phyloP scores from a whole-genome alignment of 768 basidiomycete species.

The Termitomyces sp. region DNA sequence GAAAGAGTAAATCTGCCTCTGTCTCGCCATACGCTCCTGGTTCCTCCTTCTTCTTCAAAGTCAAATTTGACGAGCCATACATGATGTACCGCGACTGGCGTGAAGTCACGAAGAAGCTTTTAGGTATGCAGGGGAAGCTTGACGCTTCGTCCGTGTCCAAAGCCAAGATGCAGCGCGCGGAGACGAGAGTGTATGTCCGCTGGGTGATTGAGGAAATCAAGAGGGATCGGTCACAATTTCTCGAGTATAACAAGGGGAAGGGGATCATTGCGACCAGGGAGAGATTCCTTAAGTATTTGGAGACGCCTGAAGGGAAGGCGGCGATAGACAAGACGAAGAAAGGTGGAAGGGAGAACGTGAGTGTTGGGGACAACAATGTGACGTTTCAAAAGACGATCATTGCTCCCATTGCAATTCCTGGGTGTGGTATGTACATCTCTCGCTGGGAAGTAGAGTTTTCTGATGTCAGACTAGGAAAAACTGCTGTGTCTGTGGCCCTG shows the following conservation, averaged over 20 bases:
- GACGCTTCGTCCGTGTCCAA: slow-evolving; percentile 45
- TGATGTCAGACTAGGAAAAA: slow-evolving; percentile 66
- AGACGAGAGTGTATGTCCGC: slow-evolving; percentile 74
- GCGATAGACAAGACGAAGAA: slow-evolving; percentile 28
- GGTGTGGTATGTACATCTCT: slow-evolving; percentile 68
- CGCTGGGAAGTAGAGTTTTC: slow-evolving; percentile 14
- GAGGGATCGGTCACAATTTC: slow-evolving; percentile 56
- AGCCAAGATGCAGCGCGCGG: slow-evolving; percentile 67
- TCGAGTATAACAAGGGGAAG: slow-evolving; percentile 60
- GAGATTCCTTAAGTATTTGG: slow-evolving; percentile 69
- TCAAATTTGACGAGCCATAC: slow-evolving; percentile 99
- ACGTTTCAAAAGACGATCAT: slow-evolving; percentile 74
- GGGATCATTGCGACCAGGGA: slow-evolving; percentile 87
- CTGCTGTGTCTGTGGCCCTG: slow-evolving; percentile 77
- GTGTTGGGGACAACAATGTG: slow-evolving; percentile 15
- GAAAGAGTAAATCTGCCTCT: slow-evolving; percentile 20
- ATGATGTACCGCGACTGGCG: slow-evolving; percentile 99
- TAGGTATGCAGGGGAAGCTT: slow-evolving; percentile 33
- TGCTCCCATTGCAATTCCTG: slow-evolving; percentile 87
- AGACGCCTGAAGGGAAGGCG: slow-evolving; percentile 42
- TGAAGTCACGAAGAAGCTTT: slow-evolving; percentile 82
- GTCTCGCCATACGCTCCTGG: slow-evolving; percentile 70
- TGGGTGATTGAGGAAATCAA: slow-evolving; percentile 84
- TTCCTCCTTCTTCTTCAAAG: slow-evolving; percentile 96
- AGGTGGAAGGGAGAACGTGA: slow-evolving; percentile 32